Evolutionary conservation across 2,329 filamentous ascomycete species (phyloP), one percentile per base, ranked within the genome.

Genomic region (Metarhizium rileyi): DNA sequence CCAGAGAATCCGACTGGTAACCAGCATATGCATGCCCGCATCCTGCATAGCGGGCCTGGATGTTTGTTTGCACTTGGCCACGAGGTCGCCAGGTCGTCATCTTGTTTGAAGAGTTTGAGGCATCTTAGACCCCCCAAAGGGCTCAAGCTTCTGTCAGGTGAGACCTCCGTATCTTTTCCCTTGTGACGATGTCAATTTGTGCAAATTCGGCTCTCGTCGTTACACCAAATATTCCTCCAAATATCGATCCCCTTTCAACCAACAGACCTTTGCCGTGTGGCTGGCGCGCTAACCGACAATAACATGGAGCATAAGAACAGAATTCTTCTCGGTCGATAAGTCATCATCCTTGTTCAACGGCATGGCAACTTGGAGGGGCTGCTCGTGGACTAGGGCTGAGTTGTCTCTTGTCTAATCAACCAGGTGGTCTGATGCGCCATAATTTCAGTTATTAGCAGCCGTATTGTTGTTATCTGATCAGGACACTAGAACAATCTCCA

Each of bases 381-480:
- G 20, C 4, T 16, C 10, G 10, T 2, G 22, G 22, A 25, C 20
- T 22, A 23, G 38, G 36, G 38, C 26, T 20, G 16, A 38, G 35
- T n/a, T 27, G 27, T 12, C 25, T 35, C 4, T 46, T 42, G 50
- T 48, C 46, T 51, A 42, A 42, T 51, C 46, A 46, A 51, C 46
- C 46, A 46, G 20, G 35, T 48, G 46, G 45, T 33, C 14, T 48
- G 33, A 51, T 48, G 40, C 27, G 42, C 30, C 46, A 18, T 26
- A 44, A 14, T 20, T n/a, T 26, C n/a, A 12, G 30, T 33, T 33
- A 33, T 33, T 14, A 25, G 18, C 18, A 36, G 10, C 30, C 9
- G 28, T 14, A 9, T 36, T n/a, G 14, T 43, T 28, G 46, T 51
- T 51, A 51, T 51, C 50, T 48, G 50, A 51, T 51, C 46, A 46